These are phyloP conservation scores for Syncephalastrum contaminatum DNA, from an alignment of 371 early-diverging fungal genomes.

Conservation along the genomic window DNA sequence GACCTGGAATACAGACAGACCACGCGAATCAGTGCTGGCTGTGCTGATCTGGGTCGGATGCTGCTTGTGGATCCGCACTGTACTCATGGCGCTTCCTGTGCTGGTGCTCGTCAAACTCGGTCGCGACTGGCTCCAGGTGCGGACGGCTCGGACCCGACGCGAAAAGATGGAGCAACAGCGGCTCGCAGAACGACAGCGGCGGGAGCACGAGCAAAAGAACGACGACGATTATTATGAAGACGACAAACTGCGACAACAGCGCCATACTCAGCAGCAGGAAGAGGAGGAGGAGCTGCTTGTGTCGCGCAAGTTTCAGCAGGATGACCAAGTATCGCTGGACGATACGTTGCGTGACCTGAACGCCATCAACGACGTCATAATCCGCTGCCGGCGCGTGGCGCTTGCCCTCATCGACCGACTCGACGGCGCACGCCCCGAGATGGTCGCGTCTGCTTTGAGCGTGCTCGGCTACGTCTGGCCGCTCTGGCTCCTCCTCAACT, in stretches of 20 bases:
- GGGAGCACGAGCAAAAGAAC: constrained; percentile 10
- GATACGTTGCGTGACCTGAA: constrained; percentile 35
- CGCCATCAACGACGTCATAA: constrained; percentile 26
- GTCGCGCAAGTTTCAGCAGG: constrained; percentile 29
- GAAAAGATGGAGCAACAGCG: constrained; percentile 28
- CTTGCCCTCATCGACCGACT: constrained; percentile 8
- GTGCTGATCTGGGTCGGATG: constrained; percentile 25
- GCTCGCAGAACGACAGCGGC: constrained; percentile 14
- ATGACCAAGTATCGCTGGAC: constrained; percentile 40
- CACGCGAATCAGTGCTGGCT: constrained; percentile 26
- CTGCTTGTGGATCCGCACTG: constrained; percentile 35
- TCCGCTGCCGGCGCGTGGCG: constrained; percentile 7
- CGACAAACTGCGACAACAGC: constrained; percentile 8
- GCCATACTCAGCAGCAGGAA: constrained; percentile 16
- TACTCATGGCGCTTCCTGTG: constrained; percentile 26
- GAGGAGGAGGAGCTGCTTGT: constrained; percentile 29
- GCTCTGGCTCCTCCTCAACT: constrained; percentile 27
- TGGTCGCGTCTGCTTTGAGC: constrained; percentile 18
- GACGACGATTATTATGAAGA: constrained; percentile 24
- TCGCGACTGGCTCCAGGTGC: constrained; percentile 28
- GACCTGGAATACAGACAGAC: constrained; percentile 26
- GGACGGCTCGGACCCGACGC: constrained; percentile 22
- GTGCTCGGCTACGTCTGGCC: constrained; percentile 32
- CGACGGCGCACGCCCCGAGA: constrained; percentile 28
- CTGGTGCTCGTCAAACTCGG: constrained; percentile 24